These are phyloP conservation scores for Naganishia liquefaciens DNA, from an alignment of 1,284 basidiomycete genomes.

Conservation along the genomic window DNA sequence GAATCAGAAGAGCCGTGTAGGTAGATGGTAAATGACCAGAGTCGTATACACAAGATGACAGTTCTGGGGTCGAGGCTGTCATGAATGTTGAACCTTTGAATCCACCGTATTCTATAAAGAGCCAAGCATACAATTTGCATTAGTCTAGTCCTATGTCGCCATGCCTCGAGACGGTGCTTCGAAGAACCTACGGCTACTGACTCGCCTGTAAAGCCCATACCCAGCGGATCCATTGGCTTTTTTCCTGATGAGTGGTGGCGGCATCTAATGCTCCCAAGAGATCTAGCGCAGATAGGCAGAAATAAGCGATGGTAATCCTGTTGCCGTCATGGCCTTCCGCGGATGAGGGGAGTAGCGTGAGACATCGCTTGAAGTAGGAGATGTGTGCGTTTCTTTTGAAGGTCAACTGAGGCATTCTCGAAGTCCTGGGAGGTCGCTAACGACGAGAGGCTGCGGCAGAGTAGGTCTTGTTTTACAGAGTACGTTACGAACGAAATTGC, in stretches of 20 bases:
- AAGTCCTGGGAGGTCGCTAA: neutral
- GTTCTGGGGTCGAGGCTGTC: constrained; percentile 37
- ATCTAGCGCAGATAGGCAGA: constrained; percentile 76
- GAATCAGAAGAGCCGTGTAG: constrained; percentile 77
- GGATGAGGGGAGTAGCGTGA: constrained; percentile 46
- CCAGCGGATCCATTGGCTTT: constrained; percentile 68
- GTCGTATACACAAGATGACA: constrained; percentile 56
- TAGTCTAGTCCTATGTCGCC: neutral
- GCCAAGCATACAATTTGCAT: constrained; percentile 38
- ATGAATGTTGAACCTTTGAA: constrained; percentile 66
- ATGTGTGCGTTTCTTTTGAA: constrained; percentile 53
- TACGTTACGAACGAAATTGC: too few relatives aligned
- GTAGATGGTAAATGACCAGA: constrained; percentile 87
- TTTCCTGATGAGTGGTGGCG: constrained; percentile 7
- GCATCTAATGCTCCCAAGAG: constrained; percentile 61
- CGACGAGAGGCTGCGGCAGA: neutral
- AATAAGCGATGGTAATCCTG: constrained; percentile 80
- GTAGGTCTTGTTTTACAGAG: too few relatives aligned
- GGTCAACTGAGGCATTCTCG: constrained; percentile 39
- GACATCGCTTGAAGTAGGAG: constrained; percentile 49
- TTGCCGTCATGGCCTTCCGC: constrained; percentile 51
- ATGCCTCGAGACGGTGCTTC: neutral
- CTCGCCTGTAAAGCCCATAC: constrained; percentile 78
- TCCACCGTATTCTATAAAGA: constrained; percentile 62
- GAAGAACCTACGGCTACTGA: constrained; percentile 36